Conservation (phyloP, 768 basidiomycete species). For the Holtermanniella nyarrowii region DNA sequence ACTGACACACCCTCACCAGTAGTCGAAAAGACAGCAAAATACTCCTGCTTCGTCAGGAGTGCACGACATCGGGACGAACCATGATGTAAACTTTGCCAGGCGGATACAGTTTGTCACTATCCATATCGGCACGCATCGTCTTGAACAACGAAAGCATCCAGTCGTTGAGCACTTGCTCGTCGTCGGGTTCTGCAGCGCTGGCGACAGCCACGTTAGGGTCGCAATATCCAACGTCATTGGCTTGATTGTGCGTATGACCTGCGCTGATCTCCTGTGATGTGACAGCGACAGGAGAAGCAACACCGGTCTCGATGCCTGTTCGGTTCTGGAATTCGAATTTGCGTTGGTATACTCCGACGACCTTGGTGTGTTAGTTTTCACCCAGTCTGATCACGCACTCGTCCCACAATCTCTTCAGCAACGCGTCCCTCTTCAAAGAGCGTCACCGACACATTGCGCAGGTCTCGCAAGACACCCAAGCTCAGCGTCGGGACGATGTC, state of each 20-base stretch:
- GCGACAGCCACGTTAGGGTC: slow-evolving; percentile 13
- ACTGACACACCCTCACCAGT: not conserved
- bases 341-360: slow-evolving; percentile 34
- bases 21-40: slow-evolving; percentile 25
- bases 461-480: slow-evolving; percentile 36
- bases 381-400: slow-evolving; percentile 14
- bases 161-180: slow-evolving; percentile 30
- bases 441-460: slow-evolving; percentile 41
- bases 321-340: slow-evolving; percentile 13
- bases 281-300: not conserved
- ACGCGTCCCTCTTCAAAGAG: slow-evolving; percentile 39
- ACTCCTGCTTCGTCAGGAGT: slow-evolving; percentile 9
- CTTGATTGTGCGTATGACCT: slow-evolving; percentile 10
- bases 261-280: not conserved
- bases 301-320: not conserved
- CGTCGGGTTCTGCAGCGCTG: not conserved
- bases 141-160: slow-evolving; percentile 40
- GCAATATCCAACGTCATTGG: slow-evolving; percentile 19
- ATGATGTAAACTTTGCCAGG: slow-evolving; percentile 36
- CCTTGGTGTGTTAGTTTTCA: slow-evolving; percentile 4
- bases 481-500: slow-evolving; percentile 39
- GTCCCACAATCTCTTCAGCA: slow-evolving; percentile 42
- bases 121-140: slow-evolving; percentile 41
- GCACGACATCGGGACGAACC: slow-evolving; percentile 15
- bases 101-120: slow-evolving; percentile 41